Conservation (phyloP, 495 filamentous ascomycete genomes). For the Parachaetomium inaequale region DNA sequence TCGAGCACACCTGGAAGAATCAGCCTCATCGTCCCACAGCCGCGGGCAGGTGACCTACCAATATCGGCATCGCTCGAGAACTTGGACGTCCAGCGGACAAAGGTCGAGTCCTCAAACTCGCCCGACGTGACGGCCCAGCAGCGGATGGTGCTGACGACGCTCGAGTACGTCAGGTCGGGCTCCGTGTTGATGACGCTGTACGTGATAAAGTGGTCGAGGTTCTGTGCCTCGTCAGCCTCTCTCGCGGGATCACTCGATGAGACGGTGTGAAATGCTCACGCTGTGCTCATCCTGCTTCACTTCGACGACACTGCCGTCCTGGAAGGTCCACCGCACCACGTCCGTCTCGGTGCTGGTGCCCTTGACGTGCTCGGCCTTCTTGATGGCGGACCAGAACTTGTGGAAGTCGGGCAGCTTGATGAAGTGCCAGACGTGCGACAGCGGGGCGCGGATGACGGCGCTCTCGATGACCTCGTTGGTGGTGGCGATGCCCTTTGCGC, state of each 20-base stretch:
- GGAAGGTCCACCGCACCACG: conserved; percentile 61
- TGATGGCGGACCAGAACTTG: conserved; percentile 57
- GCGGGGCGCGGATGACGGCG: conserved; percentile 58
- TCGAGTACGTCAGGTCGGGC: conserved; percentile 57
- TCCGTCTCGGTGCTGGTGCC: conserved; percentile 58
- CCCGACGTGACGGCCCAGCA: conserved; percentile 59
- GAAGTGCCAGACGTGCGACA: conserved; percentile 63
- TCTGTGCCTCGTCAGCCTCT: conserved; percentile 34
- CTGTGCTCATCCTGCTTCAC: conserved; percentile 71
- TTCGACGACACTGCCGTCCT: conserved; percentile 59
- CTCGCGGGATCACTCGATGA: not conserved
- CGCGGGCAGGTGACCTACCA: conserved; percentile 42
- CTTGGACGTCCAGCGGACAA: conserved; percentile 59
- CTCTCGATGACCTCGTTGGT: conserved; percentile 62
- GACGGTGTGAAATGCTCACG: conserved; percentile 35
- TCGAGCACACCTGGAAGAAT: conserved; percentile 55
- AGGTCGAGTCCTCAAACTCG: conserved; percentile 56
- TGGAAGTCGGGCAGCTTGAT: conserved; percentile 62
- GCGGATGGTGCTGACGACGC: conserved; percentile 59
- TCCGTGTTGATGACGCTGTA: conserved; percentile 62
- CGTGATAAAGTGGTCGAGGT: conserved; percentile 66
- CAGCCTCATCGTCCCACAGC: conserved; percentile 5
- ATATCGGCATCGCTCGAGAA: conserved; percentile 67
- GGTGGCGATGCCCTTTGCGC: conserved; percentile 49
- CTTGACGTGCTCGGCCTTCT: conserved; percentile 55